Percentiles rank a stretch among this genome's conserved stretches.
Conservation (phyloP, 2,329 filamentous ascomycete genomes). For the Penicillium capsulatum region DNA sequence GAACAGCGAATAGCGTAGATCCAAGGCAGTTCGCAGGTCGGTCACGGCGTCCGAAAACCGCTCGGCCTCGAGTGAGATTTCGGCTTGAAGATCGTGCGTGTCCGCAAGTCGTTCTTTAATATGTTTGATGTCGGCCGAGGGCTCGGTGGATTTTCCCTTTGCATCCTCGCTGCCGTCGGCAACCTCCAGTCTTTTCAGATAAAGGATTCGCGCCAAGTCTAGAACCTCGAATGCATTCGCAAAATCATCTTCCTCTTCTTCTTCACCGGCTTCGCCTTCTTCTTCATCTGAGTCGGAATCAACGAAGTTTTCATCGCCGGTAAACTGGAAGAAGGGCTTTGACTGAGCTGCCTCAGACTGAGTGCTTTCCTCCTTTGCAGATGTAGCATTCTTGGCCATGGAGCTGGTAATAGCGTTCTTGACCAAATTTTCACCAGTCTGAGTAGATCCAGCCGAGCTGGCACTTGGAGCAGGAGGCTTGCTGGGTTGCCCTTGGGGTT, state of each 20-base stretch:
- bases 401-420: slow-evolving; percentile 26
- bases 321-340: slow-evolving; percentile 81
- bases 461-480: slow-evolving; percentile 41
- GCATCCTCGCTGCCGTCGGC: slow-evolving; percentile 41
- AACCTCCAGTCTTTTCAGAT: slow-evolving; percentile 53
- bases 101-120: slow-evolving; percentile 85
- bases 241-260: slow-evolving; percentile 62
- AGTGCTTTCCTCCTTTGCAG: slow-evolving; percentile 14
- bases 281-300: slow-evolving; percentile 62
- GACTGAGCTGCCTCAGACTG: slow-evolving; percentile 21
- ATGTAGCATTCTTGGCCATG: slow-evolving; percentile 13
- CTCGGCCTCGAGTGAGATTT: slow-evolving; percentile 97
- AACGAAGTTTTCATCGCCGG: slow-evolving; percentile 89
- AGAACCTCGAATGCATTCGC: slow-evolving; percentile 61
- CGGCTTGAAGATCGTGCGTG: slow-evolving; percentile 87
- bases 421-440: slow-evolving; percentile 21
- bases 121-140: slow-evolving; percentile 48
- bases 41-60: slow-evolving; percentile 82
- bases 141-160: slow-evolving; percentile 47
- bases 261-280: slow-evolving; percentile 45
- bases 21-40: slow-evolving; percentile 73
- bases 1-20: slow-evolving; percentile 74
- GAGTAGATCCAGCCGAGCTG: slow-evolving; percentile 24
- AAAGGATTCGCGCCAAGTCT: slow-evolving; percentile 58
- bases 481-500: slow-evolving; percentile 54